phyloP scores from a whole-genome alignment of 2,329 filamentous ascomycete species.

The Colletotrichum acutatum region DNA sequence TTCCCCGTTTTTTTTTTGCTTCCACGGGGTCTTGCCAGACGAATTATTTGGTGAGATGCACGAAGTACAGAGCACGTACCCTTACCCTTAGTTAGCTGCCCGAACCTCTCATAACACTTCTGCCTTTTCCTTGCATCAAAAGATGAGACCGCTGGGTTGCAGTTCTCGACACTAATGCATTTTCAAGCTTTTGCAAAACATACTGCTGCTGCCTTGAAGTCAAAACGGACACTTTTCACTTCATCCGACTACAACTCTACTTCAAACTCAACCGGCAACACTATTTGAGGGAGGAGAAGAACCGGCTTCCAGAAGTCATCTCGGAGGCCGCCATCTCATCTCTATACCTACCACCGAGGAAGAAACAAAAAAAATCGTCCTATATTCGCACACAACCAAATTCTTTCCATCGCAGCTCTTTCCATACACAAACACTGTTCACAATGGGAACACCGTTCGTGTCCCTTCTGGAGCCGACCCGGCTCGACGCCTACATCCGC shows the following conservation, averaged over 20 bases:
- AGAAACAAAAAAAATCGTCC: neutral
- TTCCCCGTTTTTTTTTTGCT: constrained; percentile 14
- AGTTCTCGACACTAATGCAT: neutral
- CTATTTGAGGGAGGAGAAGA: neutral
- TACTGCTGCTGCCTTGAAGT: neutral
- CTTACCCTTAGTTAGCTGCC: constrained; percentile 1
- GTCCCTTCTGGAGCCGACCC: constrained; percentile 58
- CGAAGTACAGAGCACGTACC: constrained; percentile 1
- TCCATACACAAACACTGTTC: neutral
- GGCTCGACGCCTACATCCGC: constrained; percentile 60
- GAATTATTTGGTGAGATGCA: neutral
- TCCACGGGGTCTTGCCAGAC: neutral
- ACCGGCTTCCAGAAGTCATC: neutral
- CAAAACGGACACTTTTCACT: neutral
- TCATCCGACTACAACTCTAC: neutral
- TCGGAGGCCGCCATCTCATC: neutral
- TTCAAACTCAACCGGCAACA: neutral
- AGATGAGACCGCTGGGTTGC: constrained; percentile 14
- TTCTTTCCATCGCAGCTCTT: no score
- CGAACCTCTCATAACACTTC: neutral
- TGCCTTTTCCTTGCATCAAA: neutral
- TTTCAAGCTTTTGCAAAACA: neutral
- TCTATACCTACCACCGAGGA: neutral
- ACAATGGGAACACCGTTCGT: constrained; percentile 63
- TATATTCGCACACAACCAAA: neutral